Percentiles rank a stretch among this genome's conserved stretches.
phyloP scores from a whole-genome alignment of 441 rosid genomes.

The Croton laevigatus region DNA sequence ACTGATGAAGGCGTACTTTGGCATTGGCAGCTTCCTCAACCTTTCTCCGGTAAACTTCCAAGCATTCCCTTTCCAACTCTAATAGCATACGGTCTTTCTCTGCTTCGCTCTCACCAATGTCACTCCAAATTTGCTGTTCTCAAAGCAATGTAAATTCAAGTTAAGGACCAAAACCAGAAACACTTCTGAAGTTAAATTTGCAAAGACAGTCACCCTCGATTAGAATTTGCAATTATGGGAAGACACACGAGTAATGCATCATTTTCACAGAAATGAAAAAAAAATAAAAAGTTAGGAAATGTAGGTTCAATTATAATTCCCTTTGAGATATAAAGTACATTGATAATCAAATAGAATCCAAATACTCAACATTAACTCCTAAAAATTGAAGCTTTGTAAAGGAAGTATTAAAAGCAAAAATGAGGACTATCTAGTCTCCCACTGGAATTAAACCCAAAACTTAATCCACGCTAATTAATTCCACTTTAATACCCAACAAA shows the following conservation, averaged over 20 bases:
- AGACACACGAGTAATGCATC: not conserved
- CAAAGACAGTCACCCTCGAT: not conserved
- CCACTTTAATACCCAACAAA: not conserved
- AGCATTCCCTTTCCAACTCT: conserved; percentile 90
- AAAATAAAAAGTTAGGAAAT: not conserved
- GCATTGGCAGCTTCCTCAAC: conserved; percentile 95
- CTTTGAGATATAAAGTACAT: too few species aligned
- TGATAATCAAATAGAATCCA: too few species aligned
- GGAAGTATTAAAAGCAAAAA: not conserved
- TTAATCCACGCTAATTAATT: not conserved
- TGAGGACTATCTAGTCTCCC: not conserved
- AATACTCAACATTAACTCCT: too few species aligned
- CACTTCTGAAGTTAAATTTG: not conserved
- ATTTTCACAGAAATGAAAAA: not conserved
- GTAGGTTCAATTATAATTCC: too few species aligned
- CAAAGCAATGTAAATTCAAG: conserved; percentile 12
- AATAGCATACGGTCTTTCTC: conserved; percentile 80
- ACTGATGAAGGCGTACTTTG: conserved; percentile 88
- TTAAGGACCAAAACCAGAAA: not conserved
- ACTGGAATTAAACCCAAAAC: conserved; percentile 4
- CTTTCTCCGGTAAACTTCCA: conserved; percentile 84
- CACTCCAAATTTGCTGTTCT: conserved; percentile 97
- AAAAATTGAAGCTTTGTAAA: not conserved
- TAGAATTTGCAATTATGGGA: not conserved
- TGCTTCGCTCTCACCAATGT: conserved; percentile 85